These are phyloP conservation scores for Tarenaya hassleriana DNA, from an alignment of 345 rosid genomes.

Conservation along the genomic window DNA sequence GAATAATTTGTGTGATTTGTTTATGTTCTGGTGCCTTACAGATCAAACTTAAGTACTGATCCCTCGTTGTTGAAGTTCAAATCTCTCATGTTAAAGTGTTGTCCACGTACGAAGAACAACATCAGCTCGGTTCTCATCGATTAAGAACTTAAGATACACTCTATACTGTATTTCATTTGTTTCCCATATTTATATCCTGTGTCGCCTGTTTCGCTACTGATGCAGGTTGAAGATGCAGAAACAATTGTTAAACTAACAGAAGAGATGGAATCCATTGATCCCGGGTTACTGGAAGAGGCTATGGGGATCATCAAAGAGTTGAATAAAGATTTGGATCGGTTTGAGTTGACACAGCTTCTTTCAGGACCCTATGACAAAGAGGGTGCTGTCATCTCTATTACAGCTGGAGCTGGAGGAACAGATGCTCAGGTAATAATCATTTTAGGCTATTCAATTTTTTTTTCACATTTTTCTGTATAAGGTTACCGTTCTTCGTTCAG, in stretches of 20 bases:
- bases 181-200: not conserved
- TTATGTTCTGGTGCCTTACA: too few relatives aligned
- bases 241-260: constrained; percentile 76
- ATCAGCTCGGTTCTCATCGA: too few relatives aligned
- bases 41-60: too few relatives aligned
- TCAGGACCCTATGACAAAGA: constrained; percentile 91
- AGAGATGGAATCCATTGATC: constrained; percentile 87
- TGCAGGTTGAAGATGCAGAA: constrained; percentile 89
- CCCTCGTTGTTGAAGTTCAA: too few relatives aligned
- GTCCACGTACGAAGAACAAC: too few relatives aligned
- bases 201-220: constrained; percentile 8
- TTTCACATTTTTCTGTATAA: not conserved
- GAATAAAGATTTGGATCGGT: constrained; percentile 56
- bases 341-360: constrained; percentile 88
- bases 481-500: not conserved
- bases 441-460: not conserved
- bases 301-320: constrained; percentile 53
- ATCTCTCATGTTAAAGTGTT: too few relatives aligned
- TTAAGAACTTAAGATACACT: too few relatives aligned
- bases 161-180: too few relatives aligned
- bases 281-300: constrained; percentile 84
- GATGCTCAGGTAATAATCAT: constrained; percentile 80
- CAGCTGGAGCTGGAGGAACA: constrained; percentile 99
- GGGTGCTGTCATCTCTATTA: constrained; percentile 74
- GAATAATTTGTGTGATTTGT: too few relatives aligned